Percentiles rank a stretch among this genome's conserved stretches.
phyloP scores from a whole-genome alignment of 257 asterid genomes.

The Fraxinus pennsylvanica region DNA sequence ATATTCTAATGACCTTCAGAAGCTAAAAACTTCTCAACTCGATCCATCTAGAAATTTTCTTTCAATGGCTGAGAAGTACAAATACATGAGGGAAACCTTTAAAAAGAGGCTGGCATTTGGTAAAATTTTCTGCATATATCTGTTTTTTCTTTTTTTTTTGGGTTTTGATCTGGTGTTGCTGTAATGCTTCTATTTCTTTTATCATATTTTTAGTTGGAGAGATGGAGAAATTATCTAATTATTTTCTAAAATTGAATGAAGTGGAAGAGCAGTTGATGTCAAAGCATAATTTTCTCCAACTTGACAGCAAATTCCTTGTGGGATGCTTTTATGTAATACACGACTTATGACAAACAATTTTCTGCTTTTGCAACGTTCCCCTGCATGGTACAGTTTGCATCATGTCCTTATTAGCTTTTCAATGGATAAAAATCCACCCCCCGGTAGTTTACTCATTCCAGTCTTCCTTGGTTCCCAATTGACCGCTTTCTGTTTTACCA shows the following conservation, averaged over 20 bases:
- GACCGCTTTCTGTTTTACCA: too few species aligned
- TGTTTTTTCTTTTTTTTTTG: neutral
- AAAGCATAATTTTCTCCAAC: slow-evolving; percentile 2
- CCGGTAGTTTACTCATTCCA: neutral
- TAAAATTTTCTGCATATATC: slow-evolving; percentile 24
- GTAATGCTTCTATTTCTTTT: neutral
- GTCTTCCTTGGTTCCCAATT: too few species aligned
- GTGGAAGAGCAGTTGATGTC: neutral
- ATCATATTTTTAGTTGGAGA: neutral
- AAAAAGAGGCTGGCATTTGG: slow-evolving; percentile 82
- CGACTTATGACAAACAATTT: neutral
- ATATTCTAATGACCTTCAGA: slow-evolving; percentile 54
- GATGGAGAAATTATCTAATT: neutral
- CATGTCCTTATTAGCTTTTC: neutral
- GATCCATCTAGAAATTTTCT: slow-evolving; percentile 63
- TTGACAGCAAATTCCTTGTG: neutral
- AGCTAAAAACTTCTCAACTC: slow-evolving; percentile 55
- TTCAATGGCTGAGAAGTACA: slow-evolving; percentile 89
- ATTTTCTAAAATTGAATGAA: neutral
- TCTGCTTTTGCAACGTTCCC: neutral
- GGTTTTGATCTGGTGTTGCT: slow-evolving; percentile 21
- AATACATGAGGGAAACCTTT: slow-evolving; percentile 73
- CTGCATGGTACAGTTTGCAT: neutral
- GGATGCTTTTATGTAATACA: neutral
- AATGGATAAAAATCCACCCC: neutral